Conservation (phyloP, 176 grass and related monocot species). For the Olyra latifolia region DNA sequence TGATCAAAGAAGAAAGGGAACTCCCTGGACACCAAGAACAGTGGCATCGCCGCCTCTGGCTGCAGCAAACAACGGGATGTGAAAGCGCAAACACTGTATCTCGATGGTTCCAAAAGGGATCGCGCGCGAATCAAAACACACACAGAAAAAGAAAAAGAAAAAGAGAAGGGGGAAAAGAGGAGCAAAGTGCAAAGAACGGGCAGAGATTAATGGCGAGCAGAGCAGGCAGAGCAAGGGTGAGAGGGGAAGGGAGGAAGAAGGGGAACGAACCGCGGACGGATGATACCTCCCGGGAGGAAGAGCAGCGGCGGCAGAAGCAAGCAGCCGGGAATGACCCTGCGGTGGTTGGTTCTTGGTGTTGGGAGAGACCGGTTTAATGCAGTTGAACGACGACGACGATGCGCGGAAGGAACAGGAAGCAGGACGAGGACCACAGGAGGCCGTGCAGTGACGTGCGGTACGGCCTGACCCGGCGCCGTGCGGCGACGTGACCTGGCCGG, state of each 20-base stretch:
- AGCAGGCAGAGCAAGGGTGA: neutral
- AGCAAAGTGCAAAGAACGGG: neutral
- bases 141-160: too few relatives aligned
- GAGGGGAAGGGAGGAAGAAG: neutral
- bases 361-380: neutral
- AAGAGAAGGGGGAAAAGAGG: neutral
- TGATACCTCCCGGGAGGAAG: neutral
- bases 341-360: too few relatives aligned
- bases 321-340: neutral
- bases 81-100: neutral
- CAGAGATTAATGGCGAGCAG: neutral
- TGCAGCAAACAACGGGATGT: neutral
- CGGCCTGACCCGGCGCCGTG: too few relatives aligned
- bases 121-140: too few relatives aligned
- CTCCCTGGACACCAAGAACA: neutral
- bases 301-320: neutral
- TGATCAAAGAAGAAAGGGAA: neutral
- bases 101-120: neutral
- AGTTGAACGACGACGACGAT: neutral
- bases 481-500: too few relatives aligned
- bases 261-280: neutral
- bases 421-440: neutral
- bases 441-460: neutral
- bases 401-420: neutral
- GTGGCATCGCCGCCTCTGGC: neutral